Evolutionary conservation across 805 yeast genomes (phyloP).

Genomic region (Groenewaldozyma tartarivorans): DNA sequence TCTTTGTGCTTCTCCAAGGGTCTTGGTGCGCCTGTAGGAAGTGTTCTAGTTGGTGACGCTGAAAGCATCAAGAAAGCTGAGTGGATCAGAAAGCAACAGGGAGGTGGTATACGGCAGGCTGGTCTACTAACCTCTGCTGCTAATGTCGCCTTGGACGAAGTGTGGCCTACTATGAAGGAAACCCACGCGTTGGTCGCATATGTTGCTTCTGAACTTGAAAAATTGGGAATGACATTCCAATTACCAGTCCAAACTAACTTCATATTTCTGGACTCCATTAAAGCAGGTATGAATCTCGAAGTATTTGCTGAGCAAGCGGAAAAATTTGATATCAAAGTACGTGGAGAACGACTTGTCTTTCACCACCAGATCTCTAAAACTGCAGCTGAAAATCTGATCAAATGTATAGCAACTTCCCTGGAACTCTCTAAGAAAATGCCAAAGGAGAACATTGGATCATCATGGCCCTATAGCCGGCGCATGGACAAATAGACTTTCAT

Average conservation of each 20-base stretch:
- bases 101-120: constrained; percentile 88
- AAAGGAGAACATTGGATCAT: neutral
- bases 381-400: constrained; percentile 34
- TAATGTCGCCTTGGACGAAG: constrained; percentile 61
- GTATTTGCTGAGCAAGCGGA: constrained; percentile 44
- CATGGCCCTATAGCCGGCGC: neutral
- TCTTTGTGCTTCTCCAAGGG: constrained; percentile 85
- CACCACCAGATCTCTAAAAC: constrained; percentile 57
- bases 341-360: constrained; percentile 73
- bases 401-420: neutral
- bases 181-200: constrained; percentile 46
- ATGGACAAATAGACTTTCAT: neutral
- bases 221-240: constrained; percentile 46
- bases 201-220: constrained; percentile 29
- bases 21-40: constrained; percentile 89
- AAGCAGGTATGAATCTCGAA: constrained; percentile 47
- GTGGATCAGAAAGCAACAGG: constrained; percentile 84
- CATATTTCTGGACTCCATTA: constrained; percentile 64
- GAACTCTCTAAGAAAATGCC: constrained; percentile 1
- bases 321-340: constrained; percentile 51
- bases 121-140: constrained; percentile 82
- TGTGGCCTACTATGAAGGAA: constrained; percentile 45
- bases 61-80: constrained; percentile 58
- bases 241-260: constrained; percentile 80
- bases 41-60: constrained; percentile 63